Base-by-base conservation (phyloP, 2,329 filamentous ascomycete genomes). In the Didymella pinodella region DNA sequence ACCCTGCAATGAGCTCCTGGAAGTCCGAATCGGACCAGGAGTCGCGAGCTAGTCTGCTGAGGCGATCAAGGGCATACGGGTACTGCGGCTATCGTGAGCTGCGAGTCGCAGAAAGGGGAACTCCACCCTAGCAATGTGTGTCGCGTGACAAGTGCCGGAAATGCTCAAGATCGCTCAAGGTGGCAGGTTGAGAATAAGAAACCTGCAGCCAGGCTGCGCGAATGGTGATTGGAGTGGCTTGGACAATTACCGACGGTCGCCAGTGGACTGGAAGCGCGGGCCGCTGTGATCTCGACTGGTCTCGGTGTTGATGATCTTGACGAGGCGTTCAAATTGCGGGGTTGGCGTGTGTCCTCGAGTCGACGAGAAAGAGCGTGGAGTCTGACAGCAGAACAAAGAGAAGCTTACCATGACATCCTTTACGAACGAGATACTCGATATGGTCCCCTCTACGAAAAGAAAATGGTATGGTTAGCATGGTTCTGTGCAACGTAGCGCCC, bases 391-490 rank as follows among this genome's bases (percentile, higher is more conserved):
- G 65, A 36, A 54, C 73, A 57, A 66, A 54, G 59, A 53, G 58
- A 65, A 58, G 66, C 90, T 85, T 86, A 93, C 91, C 80, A 93
- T 81, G 65, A 91, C 86, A 76, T 93, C 89, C 80, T 91, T 91
- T 78, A 93, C 91, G 78, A 93, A 93, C 68, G 89, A 91, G 75
- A 93, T 92, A 68, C 90, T 89, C 77, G 90, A 93, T 64, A 93
- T 88, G 48, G 91, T 93, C 63, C 91, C 90, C 84, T 93, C 90
- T 93, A 66, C 55, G 63, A 51, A 67, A 59, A 56, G 65, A 59
- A 59, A 63, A 63, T 57, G 38, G 57, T 57, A 52, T 57, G 54
- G 69, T 76, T 64, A 76, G 74, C 69, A 56, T 55, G 52, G 31
- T 55, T 58, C 44, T 54, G 59, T 38, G 64, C 61, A 65, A 68